Conservation (phyloP, 495 filamentous ascomycete species). For the Penicillium manginii region DNA sequence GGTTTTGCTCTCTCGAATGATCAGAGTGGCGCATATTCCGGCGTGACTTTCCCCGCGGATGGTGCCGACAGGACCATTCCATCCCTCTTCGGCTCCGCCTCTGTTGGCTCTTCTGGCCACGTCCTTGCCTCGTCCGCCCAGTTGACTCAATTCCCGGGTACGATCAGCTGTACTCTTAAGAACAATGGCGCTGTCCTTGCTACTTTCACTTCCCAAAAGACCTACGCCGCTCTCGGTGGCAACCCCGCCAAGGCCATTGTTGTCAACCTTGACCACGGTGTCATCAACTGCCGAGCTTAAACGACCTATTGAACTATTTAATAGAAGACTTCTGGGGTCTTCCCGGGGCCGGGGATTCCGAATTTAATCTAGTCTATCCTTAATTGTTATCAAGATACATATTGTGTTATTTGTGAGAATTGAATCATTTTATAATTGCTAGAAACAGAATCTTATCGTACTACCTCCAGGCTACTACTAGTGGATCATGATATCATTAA, state of each 20-base stretch:
- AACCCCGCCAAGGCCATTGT: slow-evolving; percentile 19
- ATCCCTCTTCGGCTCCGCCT: slow-evolving; percentile 24
- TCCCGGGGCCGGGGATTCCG: background rate
- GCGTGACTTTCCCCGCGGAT: slow-evolving; percentile 21
- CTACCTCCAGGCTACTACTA: too few species aligned
- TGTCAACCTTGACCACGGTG: slow-evolving; percentile 20
- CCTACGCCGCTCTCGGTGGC: slow-evolving; percentile 28
- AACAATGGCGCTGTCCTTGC: slow-evolving; percentile 16
- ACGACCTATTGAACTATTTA: background rate
- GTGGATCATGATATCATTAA: too few species aligned
- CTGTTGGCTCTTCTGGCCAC: slow-evolving; percentile 21
- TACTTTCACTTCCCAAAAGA: slow-evolving; percentile 23
- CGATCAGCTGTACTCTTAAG: slow-evolving; percentile 22
- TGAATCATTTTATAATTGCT: background rate
- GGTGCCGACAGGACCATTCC: slow-evolving; percentile 14
- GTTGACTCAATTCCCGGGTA: slow-evolving; percentile 22
- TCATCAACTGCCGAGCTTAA: slow-evolving; percentile 28
- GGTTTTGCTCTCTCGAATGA: slow-evolving; percentile 32
- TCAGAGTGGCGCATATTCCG: slow-evolving; percentile 24
- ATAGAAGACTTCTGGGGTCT: background rate
- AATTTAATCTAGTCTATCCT: slow-evolving; percentile 1
- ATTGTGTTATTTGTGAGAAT: background rate
- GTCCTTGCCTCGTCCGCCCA: slow-evolving; percentile 26
- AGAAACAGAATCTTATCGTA: too few species aligned
- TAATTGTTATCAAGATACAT: background rate